Base-by-base conservation (phyloP, 768 basidiomycete genomes). In the Solioccasus polychromus region DNA sequence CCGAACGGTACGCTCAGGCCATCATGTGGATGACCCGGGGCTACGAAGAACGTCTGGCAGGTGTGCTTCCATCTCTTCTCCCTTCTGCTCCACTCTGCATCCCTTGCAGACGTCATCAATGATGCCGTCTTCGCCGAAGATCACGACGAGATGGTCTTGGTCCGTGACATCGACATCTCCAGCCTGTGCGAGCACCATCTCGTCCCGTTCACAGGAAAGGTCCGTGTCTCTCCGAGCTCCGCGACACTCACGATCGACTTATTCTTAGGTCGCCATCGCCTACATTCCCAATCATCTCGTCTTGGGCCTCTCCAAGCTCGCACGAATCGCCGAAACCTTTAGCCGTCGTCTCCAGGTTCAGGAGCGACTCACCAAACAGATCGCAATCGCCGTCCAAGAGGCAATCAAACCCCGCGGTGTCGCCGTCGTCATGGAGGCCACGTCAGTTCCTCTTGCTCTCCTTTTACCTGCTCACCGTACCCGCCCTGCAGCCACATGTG, bases 91-190 rank as follows among this genome's bases (percentile, higher is more conserved):
- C 29, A 39, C 48, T 48, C 50, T 60, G 19, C 44, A 54, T 23
- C 28, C 22, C 39, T 42, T 54, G 31, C 62, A 92, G 96, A 99
- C 65, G 94, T 98, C 59, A 96, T 98, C 53, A 97, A 97, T 69
- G 91, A 95, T 74, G 96, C 96, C 47, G 82, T 99, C 30, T 99
- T 99, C 63, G 86, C 92, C 35, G 96, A 99, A 68, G 92, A 99
- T 68, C 96, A 99, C 72, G 96, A 98, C 59, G 96, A 99, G 68
- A 95, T 99, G 92, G 96, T 99, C 32, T 81, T 99, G 48, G 95
- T 99, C 45, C 82, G 89, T 48, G 94, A 99, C 64, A 98, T 99
- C 58, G 91, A 96, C 63, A 85, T 99, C 48, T 96, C 92, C 36
- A 95, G 92, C 62, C 72, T 99, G 48, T 99, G 96, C 69, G 96